Evolutionary conservation across 345 rosid species (phyloP).

Genomic region (Pelargonium nanum): DNA sequence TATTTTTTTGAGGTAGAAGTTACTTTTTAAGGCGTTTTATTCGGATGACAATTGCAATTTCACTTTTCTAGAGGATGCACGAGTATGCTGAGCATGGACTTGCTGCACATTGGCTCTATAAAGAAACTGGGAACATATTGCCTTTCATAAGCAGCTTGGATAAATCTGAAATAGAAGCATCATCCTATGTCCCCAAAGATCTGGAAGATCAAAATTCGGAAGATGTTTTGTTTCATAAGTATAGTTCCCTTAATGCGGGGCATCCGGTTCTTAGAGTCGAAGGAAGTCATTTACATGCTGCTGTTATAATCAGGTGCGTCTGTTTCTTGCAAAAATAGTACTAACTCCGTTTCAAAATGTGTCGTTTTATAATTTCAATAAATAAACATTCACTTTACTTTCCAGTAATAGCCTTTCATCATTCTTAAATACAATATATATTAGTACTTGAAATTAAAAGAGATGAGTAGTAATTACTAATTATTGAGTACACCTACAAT

Average conservation of each 20-base stretch:
- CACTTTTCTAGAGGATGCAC: constrained; percentile 47
- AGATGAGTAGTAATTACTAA: too few species aligned
- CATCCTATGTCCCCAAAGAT: constrained; percentile 29
- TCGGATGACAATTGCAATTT: constrained; percentile 5
- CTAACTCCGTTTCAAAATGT: too few species aligned
- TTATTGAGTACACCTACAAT: too few species aligned
- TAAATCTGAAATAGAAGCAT: constrained; percentile 33
- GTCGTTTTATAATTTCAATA: too few species aligned
- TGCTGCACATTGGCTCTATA: constrained; percentile 85
- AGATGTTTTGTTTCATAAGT: constrained; percentile 32
- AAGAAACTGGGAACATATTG: constrained; percentile 45
- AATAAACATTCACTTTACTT: too few species aligned
- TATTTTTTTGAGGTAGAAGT: constrained; percentile 2
- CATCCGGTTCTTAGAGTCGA: constrained; percentile 68
- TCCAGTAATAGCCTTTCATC: too few species aligned
- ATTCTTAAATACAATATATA: too few species aligned
- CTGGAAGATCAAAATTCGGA: constrained; percentile 28
- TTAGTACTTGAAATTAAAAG: too few species aligned
- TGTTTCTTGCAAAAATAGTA: not conserved
- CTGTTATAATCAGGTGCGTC: constrained; percentile 49
- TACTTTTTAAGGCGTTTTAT: not conserved
- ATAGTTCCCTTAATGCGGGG: constrained; percentile 45
- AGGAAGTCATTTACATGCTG: constrained; percentile 66
- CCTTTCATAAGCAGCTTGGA: constrained; percentile 26
- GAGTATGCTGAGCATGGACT: constrained; percentile 74